These are phyloP conservation scores for Penicillium brevicompactum DNA, from an alignment of 2,329 filamentous ascomycete species.

Conservation along the genomic window DNA sequence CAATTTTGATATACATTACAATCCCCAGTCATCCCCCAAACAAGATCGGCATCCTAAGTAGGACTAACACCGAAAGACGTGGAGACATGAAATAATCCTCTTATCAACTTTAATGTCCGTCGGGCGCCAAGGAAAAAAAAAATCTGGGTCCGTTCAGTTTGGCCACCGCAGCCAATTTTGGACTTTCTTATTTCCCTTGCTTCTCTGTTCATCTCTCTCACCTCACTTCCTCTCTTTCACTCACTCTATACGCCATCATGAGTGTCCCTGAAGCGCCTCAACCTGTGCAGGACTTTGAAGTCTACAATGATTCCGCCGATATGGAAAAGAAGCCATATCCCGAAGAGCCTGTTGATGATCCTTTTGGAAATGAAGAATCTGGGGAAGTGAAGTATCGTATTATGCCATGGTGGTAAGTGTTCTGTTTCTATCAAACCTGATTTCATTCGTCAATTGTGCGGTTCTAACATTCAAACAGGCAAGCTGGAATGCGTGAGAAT, in stretches of 20 bases:
- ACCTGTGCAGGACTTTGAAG: conserved; percentile 13
- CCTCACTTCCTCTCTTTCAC: not conserved
- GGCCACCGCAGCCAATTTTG: conserved; percentile 14
- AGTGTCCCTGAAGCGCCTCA: conserved; percentile 12
- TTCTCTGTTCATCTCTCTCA: conserved; percentile 1
- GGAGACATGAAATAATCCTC: not conserved
- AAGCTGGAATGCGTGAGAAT: conserved; percentile 42
- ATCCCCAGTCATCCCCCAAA: no score
- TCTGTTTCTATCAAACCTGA: not conserved
- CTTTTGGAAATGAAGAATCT: conserved; percentile 39
- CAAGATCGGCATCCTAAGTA: no score
- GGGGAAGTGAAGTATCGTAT: conserved; percentile 52
- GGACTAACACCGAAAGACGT: not conserved
- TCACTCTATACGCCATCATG: conserved; percentile 11
- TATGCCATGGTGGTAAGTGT: conserved; percentile 46
- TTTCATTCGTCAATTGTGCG: not conserved
- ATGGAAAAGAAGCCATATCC: conserved; percentile 18
- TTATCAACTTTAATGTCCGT: conserved; percentile 1
- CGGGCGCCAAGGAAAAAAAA: conserved; percentile 20
- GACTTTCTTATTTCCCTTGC: conserved; percentile 13
- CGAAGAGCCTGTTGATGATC: conserved; percentile 27
- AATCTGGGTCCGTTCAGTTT: conserved; percentile 19
- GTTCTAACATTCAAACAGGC: conserved; percentile 30
- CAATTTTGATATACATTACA: not conserved
- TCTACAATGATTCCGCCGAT: conserved; percentile 18